Evolutionary conservation across 1,284 basidiomycete species (phyloP).

Genomic region (Tranzscheliella williamsii): DNA sequence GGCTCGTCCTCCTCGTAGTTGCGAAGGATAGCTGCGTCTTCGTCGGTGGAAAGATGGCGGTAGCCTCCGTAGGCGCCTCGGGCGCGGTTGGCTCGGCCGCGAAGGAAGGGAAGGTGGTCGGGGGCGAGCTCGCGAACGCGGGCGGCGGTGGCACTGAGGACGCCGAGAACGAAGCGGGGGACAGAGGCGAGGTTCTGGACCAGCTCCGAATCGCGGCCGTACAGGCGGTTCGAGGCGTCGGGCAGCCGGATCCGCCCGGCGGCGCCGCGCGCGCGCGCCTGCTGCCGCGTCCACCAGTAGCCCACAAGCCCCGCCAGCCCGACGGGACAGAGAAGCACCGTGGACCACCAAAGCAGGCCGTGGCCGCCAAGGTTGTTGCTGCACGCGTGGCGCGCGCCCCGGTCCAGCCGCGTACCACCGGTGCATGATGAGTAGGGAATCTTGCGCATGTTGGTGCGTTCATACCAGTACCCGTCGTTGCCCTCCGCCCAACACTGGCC

Average conservation of each 20-base stretch:
- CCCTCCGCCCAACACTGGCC: constrained; percentile 46
- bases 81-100: constrained; percentile 10
- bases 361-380: constrained; percentile 31
- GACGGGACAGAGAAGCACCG: constrained; percentile 44
- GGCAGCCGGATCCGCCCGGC: constrained; percentile 29
- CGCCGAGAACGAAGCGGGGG: constrained; percentile 33
- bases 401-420: constrained; percentile 51
- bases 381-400: constrained; percentile 49
- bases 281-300: constrained; percentile 66
- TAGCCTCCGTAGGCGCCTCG: constrained; percentile 49
- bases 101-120: constrained; percentile 41
- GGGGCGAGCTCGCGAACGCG: constrained; percentile 21
- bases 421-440: constrained; percentile 52
- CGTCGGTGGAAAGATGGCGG: constrained; percentile 51
- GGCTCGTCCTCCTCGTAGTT: constrained; percentile 56
- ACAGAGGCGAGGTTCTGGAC: constrained; percentile 64
- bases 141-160: constrained; percentile 23
- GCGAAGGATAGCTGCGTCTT: constrained; percentile 55
- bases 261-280: constrained; percentile 48
- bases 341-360: constrained; percentile 55
- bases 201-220: constrained; percentile 68
- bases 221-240: constrained; percentile 44
- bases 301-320: constrained; percentile 40
- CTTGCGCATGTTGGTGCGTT: constrained; percentile 54
- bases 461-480: constrained; percentile 57